Evolutionary conservation across 108 stramenopile species (phyloP).

Genomic region (Cylindrotheca closterium): DNA sequence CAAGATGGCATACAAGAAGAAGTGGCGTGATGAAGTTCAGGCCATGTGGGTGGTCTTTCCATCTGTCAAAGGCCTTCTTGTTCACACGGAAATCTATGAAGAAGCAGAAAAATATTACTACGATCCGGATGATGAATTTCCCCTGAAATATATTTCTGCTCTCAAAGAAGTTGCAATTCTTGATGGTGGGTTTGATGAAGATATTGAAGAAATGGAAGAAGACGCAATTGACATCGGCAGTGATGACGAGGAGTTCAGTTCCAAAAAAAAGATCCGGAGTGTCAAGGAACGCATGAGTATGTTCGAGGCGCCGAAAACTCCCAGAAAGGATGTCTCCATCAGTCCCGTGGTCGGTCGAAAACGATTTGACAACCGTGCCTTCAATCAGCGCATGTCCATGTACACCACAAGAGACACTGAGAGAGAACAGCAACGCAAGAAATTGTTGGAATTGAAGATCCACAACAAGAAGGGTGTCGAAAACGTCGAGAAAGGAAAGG

Average conservation of each 20-base stretch:
- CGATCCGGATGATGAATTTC: slow-evolving; percentile 11
- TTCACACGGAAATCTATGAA: slow-evolving; percentile 14
- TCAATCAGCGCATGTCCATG: neutral
- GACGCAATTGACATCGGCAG: too few relatives aligned
- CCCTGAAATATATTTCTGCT: slow-evolving; percentile 15
- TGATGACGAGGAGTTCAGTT: too few relatives aligned
- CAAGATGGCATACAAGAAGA: too few relatives aligned
- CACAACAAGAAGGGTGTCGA: neutral
- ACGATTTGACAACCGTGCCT: neutral
- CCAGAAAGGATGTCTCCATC: too few relatives aligned
- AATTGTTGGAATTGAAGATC: neutral
- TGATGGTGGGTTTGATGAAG: neutral
- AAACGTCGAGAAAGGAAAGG: slow-evolving; percentile 4
- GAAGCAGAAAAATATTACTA: slow-evolving; percentile 25
- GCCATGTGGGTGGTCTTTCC: too few relatives aligned
- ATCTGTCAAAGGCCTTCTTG: slow-evolving; percentile 7
- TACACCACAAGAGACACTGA: neutral
- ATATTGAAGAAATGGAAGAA: slow-evolving; percentile 6
- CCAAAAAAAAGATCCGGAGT: too few relatives aligned
- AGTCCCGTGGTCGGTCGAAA: neutral
- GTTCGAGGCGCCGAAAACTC: too few relatives aligned
- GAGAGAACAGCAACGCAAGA: neutral
- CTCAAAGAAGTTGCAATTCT: slow-evolving; percentile 9
- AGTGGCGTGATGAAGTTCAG: too few relatives aligned
- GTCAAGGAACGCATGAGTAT: too few relatives aligned